Conservation (phyloP, 2,329 filamentous ascomycete genomes). For the Neurospora sp. region DNA sequence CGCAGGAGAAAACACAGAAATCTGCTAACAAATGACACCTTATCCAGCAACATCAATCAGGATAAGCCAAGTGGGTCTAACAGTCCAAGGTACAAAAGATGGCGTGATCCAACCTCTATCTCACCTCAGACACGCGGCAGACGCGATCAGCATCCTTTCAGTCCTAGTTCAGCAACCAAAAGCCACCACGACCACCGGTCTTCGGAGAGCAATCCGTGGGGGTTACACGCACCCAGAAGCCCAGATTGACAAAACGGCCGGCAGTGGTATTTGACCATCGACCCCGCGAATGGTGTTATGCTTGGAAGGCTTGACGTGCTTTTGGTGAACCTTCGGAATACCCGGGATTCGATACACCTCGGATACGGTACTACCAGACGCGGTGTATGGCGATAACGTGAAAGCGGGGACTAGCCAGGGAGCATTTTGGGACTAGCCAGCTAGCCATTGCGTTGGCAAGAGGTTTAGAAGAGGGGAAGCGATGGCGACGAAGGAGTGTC, state of each 20-base stretch:
- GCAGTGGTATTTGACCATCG: not conserved
- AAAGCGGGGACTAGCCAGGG: too few relatives aligned
- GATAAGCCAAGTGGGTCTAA: not conserved
- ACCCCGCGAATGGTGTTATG: conserved; percentile 9
- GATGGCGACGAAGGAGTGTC: not conserved
- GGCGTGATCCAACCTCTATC: not conserved
- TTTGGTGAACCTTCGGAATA: not conserved
- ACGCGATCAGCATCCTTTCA: not conserved
- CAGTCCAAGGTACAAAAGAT: not conserved
- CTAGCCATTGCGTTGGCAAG: not conserved
- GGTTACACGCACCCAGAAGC: not conserved
- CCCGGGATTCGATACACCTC: not conserved
- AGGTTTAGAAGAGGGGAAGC: not conserved
- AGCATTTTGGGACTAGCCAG: too few relatives aligned
- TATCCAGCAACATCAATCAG: not conserved
- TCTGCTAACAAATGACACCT: not conserved
- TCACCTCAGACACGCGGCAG: not conserved
- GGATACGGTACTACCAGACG: not conserved
- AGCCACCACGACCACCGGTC: not conserved
- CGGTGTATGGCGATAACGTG: not conserved
- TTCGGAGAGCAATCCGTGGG: conserved; percentile 2
- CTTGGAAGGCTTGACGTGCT: conserved; percentile 5
- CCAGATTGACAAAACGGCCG: not conserved
- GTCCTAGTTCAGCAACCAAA: not conserved
- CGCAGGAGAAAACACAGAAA: too few relatives aligned